These are phyloP conservation scores for Cystobasidiaceae sp. DNA, from an alignment of 1,284 basidiomycete species.

Conservation along the genomic window DNA sequence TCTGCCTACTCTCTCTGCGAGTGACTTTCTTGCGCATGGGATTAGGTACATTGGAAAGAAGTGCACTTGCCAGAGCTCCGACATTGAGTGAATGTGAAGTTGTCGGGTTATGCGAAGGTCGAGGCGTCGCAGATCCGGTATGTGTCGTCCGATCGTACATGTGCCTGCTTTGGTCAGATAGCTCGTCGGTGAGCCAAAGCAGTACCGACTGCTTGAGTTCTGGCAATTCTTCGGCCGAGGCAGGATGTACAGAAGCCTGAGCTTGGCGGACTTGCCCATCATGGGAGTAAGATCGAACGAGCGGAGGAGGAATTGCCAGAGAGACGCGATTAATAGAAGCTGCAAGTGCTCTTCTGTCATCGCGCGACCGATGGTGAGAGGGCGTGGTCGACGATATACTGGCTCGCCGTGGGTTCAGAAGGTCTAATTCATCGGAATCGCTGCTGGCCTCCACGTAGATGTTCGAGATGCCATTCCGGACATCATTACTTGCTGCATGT, in stretches of 20 bases:
- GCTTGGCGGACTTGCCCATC: background rate
- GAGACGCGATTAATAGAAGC: constrained; percentile 4
- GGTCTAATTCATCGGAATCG: background rate
- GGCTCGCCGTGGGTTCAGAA: constrained; percentile 8
- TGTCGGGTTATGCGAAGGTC: background rate
- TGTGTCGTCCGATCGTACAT: background rate
- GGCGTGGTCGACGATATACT: constrained; percentile 16
- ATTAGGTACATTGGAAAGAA: constrained; percentile 10
- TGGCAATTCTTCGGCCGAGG: background rate
- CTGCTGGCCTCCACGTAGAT: background rate
- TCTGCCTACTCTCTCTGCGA: constrained; percentile 14
- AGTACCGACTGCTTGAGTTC: background rate
- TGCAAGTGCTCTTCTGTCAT: constrained; percentile 4
- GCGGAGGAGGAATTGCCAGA: constrained; percentile 23
- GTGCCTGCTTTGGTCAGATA: too few relatives aligned
- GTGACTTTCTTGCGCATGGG: background rate
- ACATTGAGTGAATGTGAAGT: background rate
- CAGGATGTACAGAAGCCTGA: background rate
- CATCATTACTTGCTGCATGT: too few relatives aligned
- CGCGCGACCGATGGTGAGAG: background rate
- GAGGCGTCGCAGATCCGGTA: background rate
- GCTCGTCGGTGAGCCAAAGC: too few relatives aligned
- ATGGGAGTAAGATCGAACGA: constrained; percentile 9
- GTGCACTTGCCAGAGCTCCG: constrained; percentile 1
- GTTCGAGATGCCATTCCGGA: too few relatives aligned